These are phyloP conservation scores for Coniella vitis DNA, from an alignment of 2,329 filamentous ascomycete genomes.

Conservation along the genomic window DNA sequence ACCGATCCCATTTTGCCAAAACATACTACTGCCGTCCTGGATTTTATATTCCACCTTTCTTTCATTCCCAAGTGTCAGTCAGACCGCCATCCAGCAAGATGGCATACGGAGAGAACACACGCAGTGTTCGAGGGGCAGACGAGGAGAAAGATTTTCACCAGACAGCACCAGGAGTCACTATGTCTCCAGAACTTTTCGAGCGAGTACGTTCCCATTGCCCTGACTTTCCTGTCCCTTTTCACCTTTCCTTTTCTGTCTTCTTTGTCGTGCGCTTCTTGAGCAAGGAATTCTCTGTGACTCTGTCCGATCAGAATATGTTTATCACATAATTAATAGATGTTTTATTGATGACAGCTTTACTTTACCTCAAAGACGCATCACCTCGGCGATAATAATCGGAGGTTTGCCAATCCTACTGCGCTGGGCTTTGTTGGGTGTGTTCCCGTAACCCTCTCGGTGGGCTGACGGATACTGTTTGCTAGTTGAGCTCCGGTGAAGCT, in stretches of 20 bases:
- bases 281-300: no score
- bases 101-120: not conserved
- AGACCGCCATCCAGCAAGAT: not conserved
- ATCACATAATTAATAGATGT: no score
- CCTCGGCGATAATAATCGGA: slow-evolving; percentile 27
- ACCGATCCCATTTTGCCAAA: no score
- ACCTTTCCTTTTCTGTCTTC: no score
- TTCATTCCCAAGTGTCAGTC: no score
- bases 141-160: slow-evolving; percentile 29
- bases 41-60: no score
- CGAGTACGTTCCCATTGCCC: no score
- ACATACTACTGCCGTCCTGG: no score
- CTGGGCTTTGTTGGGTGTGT: slow-evolving; percentile 31
- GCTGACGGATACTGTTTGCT: not conserved
- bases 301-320: no score
- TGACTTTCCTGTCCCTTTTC: not conserved
- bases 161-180: slow-evolving; percentile 28
- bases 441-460: not conserved
- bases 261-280: no score
- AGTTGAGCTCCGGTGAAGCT: no score
- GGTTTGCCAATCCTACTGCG: slow-evolving; percentile 32
- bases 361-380: slow-evolving; percentile 31
- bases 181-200: slow-evolving; percentile 32
- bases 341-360: slow-evolving; percentile 24
- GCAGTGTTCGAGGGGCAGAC: slow-evolving; percentile 16